Evolutionary conservation across 306 rosid genomes (phyloP).

Genomic region (Vigna unguiculata): DNA sequence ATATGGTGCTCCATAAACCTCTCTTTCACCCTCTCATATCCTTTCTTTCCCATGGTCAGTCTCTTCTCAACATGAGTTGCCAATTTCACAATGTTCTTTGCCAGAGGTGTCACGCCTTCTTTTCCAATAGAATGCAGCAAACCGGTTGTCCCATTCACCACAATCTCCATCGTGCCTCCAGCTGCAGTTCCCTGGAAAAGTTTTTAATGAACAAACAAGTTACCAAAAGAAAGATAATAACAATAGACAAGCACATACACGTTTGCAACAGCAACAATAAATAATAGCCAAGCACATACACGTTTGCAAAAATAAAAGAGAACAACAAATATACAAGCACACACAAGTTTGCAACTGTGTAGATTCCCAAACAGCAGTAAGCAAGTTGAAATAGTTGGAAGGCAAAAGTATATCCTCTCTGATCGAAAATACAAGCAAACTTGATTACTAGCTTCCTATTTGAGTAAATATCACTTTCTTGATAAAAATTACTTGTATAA

Average conservation of each 20-base stretch:
- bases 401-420: background rate
- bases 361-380: background rate
- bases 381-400: background rate
- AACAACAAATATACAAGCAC: background rate
- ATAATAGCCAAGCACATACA: background rate
- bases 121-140: constrained; percentile 82
- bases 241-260: background rate
- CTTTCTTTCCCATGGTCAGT: constrained; percentile 87
- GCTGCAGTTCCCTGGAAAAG: constrained; percentile 82
- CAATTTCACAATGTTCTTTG: constrained; percentile 78
- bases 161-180: constrained; percentile 94
- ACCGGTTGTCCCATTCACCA: constrained; percentile 82
- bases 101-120: constrained; percentile 74
- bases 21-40: constrained; percentile 79
- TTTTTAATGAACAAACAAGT: background rate
- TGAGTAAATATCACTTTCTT: background rate
- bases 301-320: background rate
- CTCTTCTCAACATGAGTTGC: constrained; percentile 89
- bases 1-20: constrained; percentile 84
- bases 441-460: background rate
- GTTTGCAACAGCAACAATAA: background rate
- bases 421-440: too few species aligned
- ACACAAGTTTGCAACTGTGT: background rate
- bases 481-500: constrained; percentile 2
- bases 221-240: background rate